Evolutionary conservation across 495 filamentous ascomycete genomes (phyloP).

Genomic region (Filosporella fistucella): DNA sequence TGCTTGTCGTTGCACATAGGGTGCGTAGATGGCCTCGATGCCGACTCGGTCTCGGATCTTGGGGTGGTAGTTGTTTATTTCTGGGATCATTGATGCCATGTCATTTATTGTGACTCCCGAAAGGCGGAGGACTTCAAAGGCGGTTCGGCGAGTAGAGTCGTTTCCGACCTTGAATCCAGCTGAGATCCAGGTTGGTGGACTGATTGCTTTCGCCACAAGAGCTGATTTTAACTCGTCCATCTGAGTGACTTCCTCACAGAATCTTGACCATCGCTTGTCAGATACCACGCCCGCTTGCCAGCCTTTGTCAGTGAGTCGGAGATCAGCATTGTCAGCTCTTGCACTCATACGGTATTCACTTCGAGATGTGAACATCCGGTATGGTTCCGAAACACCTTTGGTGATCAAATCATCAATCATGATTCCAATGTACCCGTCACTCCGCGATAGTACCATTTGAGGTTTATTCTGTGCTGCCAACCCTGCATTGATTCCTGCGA

Average conservation of each 20-base stretch:
- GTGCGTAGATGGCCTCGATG: constrained; percentile 80
- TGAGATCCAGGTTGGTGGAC: constrained; percentile 58
- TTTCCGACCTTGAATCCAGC: constrained; percentile 62
- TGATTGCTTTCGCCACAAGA: constrained; percentile 49
- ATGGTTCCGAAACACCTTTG: constrained; percentile 94
- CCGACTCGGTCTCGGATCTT: constrained; percentile 61
- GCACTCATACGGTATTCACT: constrained; percentile 92
- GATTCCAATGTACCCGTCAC: constrained; percentile 93
- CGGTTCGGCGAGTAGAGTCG: constrained; percentile 57
- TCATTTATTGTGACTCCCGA: constrained; percentile 47
- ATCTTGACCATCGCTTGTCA: constrained; percentile 72
- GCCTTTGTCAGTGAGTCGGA: constrained; percentile 77
- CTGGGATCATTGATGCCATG: constrained; percentile 51
- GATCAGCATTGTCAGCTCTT: constrained; percentile 89
- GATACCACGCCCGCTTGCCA: constrained; percentile 71
- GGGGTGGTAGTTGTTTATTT: constrained; percentile 39
- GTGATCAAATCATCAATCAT: constrained; percentile 99
- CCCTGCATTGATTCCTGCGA: constrained; percentile 92
- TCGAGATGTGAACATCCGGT: constrained; percentile 97
- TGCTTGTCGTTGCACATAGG: constrained; percentile 71
- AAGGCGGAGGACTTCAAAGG: constrained; percentile 71
- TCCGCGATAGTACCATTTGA: constrained; percentile 65
- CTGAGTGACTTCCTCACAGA: constrained; percentile 54
- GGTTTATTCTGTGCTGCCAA: constrained; percentile 61
- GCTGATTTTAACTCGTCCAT: constrained; percentile 59